Base-by-base conservation (phyloP, 352 stramenopile genomes). In the Thalassiosira mediterranea region DNA sequence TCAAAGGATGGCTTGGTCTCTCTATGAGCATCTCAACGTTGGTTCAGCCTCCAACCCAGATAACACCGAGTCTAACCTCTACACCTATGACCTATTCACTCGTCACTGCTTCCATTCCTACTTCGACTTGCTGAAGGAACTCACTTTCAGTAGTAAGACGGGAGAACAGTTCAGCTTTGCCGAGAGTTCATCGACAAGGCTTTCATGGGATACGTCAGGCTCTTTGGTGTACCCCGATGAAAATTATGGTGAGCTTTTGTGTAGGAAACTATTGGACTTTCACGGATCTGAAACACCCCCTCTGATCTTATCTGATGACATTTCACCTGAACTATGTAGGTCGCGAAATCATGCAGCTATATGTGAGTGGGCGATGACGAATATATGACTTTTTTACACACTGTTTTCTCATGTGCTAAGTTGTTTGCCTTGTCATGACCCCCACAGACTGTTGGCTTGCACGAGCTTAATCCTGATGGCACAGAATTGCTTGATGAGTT, bases 21-120 rank as follows among this genome's bases (percentile, higher is more conserved):
- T 92, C 7, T 83, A 87, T 42, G 77, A 90, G 51, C 73, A 82
- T 40, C 69, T 87, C 37, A 81, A 80, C n/a, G 70, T 84, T 60
- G 76, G 76, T 23, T 63, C 72, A 0, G 73, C 77, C 13, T 77
- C 66, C 3, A 76, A 70, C 17, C 78, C 78, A 3, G 71, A 86
- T 40, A 86, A 86, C 28, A 86, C 78, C n/a, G 78, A 86, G 47
- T 75, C 61, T 8, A 80, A 82, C 31, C 42, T 86, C 15, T 76
- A 72, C 29, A 89, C 84, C 1, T 91, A 90, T 54, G 87, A 92
- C 49, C 86, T 88, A n/a, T 82, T 92, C 32, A 72, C 69, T 8
- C 37, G 81, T 19, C 60, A 92, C 62, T 86, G 82, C 44, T 90
- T 91, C 52, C 83, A 83, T 4, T 81, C 63, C 23, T 90, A 89